phyloP scores from a whole-genome alignment of 2,329 filamentous ascomycete species.

The Triangularia setosa region DNA sequence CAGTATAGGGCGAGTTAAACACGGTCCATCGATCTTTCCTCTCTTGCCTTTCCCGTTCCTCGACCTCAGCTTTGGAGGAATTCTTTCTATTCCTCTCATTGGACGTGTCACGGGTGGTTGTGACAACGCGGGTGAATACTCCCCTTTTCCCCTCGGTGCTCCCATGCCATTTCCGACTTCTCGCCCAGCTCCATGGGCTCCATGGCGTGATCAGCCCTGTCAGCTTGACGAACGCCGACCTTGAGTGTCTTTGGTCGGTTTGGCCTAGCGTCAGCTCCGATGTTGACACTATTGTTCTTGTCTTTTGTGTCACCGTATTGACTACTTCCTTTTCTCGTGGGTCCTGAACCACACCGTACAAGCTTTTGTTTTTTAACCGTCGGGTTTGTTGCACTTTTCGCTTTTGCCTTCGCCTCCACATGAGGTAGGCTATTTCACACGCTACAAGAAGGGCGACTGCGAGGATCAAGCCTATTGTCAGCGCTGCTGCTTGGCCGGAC shows the following conservation, averaged over 20 bases:
- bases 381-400: neutral
- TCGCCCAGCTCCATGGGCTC: neutral
- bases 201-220: neutral
- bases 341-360: neutral
- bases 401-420: constrained; percentile 10
- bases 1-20: neutral
- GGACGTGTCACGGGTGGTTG: neutral
- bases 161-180: neutral
- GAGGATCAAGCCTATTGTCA: constrained; percentile 18
- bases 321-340: neutral
- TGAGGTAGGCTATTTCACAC: constrained; percentile 10
- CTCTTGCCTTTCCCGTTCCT: neutral
- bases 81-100: neutral
- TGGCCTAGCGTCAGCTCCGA: neutral
- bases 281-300: neutral
- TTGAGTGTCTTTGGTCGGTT: neutral
- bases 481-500: constrained; percentile 8
- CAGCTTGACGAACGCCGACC: neutral
- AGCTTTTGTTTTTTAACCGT: neutral
- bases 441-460: constrained; percentile 11
- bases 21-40: neutral
- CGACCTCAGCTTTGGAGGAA: neutral
- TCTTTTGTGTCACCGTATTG: neutral
- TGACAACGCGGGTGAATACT: neutral
- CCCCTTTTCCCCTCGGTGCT: neutral